Base-by-base conservation (phyloP, 805 yeast genomes). In the Ogataea methanolica region DNA sequence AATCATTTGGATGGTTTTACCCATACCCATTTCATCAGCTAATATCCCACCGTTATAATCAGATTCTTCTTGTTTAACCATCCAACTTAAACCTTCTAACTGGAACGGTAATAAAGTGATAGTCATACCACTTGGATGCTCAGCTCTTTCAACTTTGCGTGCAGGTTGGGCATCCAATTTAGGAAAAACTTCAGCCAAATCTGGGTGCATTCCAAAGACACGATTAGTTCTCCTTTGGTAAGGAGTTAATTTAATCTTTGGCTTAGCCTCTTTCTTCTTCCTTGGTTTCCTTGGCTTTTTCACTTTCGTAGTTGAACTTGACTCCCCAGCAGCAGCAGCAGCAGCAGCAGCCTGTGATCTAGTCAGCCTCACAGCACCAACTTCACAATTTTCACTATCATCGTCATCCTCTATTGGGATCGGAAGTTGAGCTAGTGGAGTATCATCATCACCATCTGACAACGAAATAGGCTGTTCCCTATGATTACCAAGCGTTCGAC, bases 21-120 rank as follows among this genome's bases (percentile, higher is more conserved):
- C 99, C 98, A 94, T 92, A 35, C 99, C 99, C 99, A 94, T 94
- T 67, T 94, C 99, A 71, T 94, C 99, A 5, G 99, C 98, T 41
- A 94, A 71, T 9, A 94, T 84, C 15, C 98, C 99, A 23, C 99
- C 99, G 15, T 78, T 74, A 65, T 85, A 92, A 39, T 73, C 76
- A 22, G 87, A 74, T 21, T 81, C 82, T 59, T 92, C 98, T 67
- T 92, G 98, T 42, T 80, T 74, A 14, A 79, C 56, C 50, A 94
- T 74, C 99, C 99, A 94, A 58, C 85, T 79, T 42, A 94, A 71
- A 17, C 99, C 99, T 70, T 94, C 99, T 15, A 80, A 71, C 67
- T 94, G 99, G 67, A 94, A 94, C 1, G 97, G 98, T 29, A 94
- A 71, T 36, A 94, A 66, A 29, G 74, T 75, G 41, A 89, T 75